These are phyloP conservation scores for Ilyonectria sp. DNA, from an alignment of 2,329 filamentous ascomycete genomes.

Conservation along the genomic window DNA sequence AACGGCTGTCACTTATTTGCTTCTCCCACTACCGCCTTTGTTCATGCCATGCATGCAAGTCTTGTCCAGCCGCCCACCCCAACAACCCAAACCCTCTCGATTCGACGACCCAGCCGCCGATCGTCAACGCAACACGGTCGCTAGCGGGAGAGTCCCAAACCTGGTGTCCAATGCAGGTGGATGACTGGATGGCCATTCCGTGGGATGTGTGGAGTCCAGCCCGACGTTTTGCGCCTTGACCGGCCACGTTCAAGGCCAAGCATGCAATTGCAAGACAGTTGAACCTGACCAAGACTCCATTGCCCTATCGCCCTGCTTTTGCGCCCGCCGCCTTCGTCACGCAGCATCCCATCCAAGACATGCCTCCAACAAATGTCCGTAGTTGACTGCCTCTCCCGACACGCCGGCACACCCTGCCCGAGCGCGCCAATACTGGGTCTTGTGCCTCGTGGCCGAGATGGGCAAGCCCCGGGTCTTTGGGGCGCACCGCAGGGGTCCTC, in stretches of 20 bases:
- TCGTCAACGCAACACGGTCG: constrained; percentile 18
- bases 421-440: constrained; percentile 6
- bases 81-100: background rate
- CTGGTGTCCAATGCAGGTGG: background rate
- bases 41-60: constrained; percentile 17
- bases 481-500: constrained; percentile 30
- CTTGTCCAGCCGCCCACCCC: constrained; percentile 13
- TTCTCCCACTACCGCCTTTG: constrained; percentile 22
- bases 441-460: constrained; percentile 35
- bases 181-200: background rate
- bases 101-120: constrained; percentile 21
- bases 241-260: background rate
- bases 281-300: background rate
- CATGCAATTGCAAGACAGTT: background rate
- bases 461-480: constrained; percentile 14
- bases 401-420: constrained; percentile 40
- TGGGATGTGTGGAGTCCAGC: constrained; percentile 6
- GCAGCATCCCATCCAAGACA: constrained; percentile 17
- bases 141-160: constrained; percentile 10
- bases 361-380: background rate
- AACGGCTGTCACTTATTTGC: constrained; percentile 7
- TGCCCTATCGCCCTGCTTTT: background rate
- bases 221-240: constrained; percentile 28
- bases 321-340: constrained; percentile 5
- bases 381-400: constrained; percentile 34